A percentile compares a stretch with the other conserved stretches of the same genome.
Evolutionary conservation across 768 basidiomycete species (phyloP).

Genomic region (Suillus placidus): DNA sequence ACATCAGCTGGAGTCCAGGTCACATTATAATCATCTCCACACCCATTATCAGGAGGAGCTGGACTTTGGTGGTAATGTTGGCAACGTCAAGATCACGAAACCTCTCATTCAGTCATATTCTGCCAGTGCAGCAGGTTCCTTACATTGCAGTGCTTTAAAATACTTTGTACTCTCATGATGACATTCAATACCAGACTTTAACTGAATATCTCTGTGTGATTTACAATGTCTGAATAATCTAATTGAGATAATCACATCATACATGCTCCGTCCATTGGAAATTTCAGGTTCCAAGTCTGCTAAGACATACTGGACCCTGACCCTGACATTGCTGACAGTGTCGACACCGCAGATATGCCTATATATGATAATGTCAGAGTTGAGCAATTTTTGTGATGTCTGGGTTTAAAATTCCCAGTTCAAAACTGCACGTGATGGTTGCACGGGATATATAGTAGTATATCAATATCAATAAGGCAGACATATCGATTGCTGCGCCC

Average conservation of each 20-base stretch:
- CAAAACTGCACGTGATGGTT: background rate
- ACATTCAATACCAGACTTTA: no score
- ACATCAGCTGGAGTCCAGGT: slow-evolving; percentile 11
- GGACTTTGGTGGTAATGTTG: background rate
- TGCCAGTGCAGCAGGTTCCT: no score
- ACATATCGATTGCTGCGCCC: no score
- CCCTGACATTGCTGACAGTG: background rate
- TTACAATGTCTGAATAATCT: no score
- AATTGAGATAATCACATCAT: no score
- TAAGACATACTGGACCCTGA: background rate
- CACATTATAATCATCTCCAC: slow-evolving; percentile 7
- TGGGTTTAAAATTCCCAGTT: background rate
- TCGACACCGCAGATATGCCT: background rate
- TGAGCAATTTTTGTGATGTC: background rate
- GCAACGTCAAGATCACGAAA: slow-evolving; percentile 18
- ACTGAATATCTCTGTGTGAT: no score
- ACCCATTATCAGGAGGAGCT: slow-evolving; percentile 4
- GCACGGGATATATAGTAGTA: background rate
- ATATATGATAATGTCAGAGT: background rate
- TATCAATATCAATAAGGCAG: no score
- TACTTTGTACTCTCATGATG: no score
- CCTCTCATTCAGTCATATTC: no score
- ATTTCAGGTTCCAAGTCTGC: background rate
- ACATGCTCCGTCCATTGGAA: no score
- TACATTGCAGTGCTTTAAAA: no score